These are phyloP conservation scores for Combretum micranthum DNA, from an alignment of 345 rosid genomes.

Conservation along the genomic window DNA sequence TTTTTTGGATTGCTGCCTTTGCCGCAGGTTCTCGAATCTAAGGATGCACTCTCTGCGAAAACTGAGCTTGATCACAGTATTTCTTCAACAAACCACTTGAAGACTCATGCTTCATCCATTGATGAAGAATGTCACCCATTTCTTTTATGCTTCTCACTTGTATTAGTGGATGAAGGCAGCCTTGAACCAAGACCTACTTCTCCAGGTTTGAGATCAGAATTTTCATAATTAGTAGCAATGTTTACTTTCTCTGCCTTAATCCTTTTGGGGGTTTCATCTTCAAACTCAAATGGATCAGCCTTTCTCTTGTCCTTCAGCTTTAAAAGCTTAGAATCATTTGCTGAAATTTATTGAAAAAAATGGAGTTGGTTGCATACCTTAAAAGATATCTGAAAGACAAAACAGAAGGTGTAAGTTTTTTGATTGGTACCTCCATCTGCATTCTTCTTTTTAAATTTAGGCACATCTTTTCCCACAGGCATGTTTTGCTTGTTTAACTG, in stretches of 20 bases:
- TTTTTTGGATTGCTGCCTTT: slow-evolving; percentile 25
- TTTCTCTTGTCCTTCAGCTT: slow-evolving; percentile 40
- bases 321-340: slow-evolving; percentile 30
- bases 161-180: slow-evolving; percentile 15
- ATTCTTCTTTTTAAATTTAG: slow-evolving; percentile 11
- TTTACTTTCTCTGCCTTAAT: slow-evolving; percentile 23
- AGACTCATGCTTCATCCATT: slow-evolving; percentile 27
- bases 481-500: slow-evolving; percentile 12
- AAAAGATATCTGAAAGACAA: slow-evolving; percentile 1
- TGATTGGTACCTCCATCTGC: slow-evolving; percentile 22
- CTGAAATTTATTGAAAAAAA: slow-evolving; percentile 15
- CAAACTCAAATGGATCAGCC: slow-evolving; percentile 22
- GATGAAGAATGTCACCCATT: slow-evolving; percentile 15
- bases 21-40: slow-evolving; percentile 25
- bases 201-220: slow-evolving; percentile 11
- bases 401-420: slow-evolving; percentile 3
- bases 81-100: slow-evolving; percentile 29
- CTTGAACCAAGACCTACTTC: slow-evolving; percentile 17
- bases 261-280: slow-evolving; percentile 28
- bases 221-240: slow-evolving; percentile 10
- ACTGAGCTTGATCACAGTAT: slow-evolving; percentile 30
- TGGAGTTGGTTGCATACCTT: slow-evolving; percentile 5
- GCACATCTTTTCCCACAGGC: slow-evolving; percentile 8
- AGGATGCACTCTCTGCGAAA: slow-evolving; percentile 32
- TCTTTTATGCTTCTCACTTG: slow-evolving; percentile 19